phyloP scores from a whole-genome alignment of 768 basidiomycete genomes.

The Calocybe gangraenosa region DNA sequence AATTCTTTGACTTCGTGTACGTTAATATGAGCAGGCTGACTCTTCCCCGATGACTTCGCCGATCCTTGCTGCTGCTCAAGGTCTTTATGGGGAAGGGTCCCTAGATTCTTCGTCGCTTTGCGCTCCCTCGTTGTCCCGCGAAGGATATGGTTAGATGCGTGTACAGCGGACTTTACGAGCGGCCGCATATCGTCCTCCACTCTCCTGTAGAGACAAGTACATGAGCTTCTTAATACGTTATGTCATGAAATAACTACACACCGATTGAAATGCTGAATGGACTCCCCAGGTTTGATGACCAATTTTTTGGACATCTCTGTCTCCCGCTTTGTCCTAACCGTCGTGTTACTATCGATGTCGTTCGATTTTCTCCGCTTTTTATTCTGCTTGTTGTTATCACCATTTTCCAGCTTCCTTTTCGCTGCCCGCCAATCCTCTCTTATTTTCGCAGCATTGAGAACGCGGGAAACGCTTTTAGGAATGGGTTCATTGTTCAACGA shows the following conservation, averaged over 20 bases:
- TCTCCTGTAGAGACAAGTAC: slow-evolving; percentile 37
- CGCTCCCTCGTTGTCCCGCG: slow-evolving; percentile 37
- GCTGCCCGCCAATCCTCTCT: slow-evolving; percentile 51
- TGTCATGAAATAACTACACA: slow-evolving; percentile 23
- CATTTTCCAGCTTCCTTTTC: slow-evolving; percentile 33
- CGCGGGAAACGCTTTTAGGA: slow-evolving; percentile 64
- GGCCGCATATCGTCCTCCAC: slow-evolving; percentile 73
- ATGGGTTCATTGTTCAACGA: slow-evolving; percentile 51
- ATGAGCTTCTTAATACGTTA: no score
- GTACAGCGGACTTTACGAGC: slow-evolving; percentile 56
- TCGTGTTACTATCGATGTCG: slow-evolving; percentile 7
- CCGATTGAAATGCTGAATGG: slow-evolving; percentile 75
- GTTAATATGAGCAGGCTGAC: slow-evolving; percentile 19
- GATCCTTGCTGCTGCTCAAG: slow-evolving; percentile 13
- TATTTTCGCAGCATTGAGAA: slow-evolving; percentile 59
- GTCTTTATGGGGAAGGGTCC: slow-evolving; percentile 8
- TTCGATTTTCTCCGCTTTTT: slow-evolving; percentile 31
- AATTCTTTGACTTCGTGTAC: slow-evolving; percentile 44
- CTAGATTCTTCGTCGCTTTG: slow-evolving; percentile 21
- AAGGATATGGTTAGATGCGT: slow-evolving; percentile 46
- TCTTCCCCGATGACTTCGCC: slow-evolving; percentile 8
- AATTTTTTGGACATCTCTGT: slow-evolving; percentile 23
- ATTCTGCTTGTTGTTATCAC: slow-evolving; percentile 12
- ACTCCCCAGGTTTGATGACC: slow-evolving; percentile 62
- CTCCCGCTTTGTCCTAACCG: slow-evolving; percentile 9